These are phyloP conservation scores for Candida methanosorbosa DNA, from an alignment of 805 yeast species.

Conservation along the genomic window DNA sequence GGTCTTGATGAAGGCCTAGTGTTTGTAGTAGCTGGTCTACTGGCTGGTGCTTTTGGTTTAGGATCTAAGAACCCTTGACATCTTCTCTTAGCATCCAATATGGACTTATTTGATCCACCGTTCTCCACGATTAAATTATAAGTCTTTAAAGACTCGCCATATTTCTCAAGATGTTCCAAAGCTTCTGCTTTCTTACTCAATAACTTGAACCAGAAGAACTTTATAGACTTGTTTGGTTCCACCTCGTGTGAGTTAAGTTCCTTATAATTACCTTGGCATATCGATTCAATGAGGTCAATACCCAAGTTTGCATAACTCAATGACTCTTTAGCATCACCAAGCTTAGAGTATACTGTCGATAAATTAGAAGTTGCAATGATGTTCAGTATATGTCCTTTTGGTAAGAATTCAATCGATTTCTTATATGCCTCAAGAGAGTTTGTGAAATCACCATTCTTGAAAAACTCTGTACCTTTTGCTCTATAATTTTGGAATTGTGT, in stretches of 20 bases:
- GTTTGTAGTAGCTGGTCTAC: conserved; percentile 7
- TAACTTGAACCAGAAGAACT: conserved; percentile 69
- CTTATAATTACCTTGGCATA: conserved; percentile 12
- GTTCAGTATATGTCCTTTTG: conserved; percentile 53
- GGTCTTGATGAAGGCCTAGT: conserved; percentile 6
- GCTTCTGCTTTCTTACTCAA: conserved; percentile 72
- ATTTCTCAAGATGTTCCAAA: conserved; percentile 70
- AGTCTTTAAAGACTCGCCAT: conserved; percentile 47
- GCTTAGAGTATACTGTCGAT: conserved; percentile 54
- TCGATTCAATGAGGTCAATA: conserved; percentile 25
- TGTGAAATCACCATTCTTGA: conserved; percentile 76
- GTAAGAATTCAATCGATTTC: conserved; percentile 40
- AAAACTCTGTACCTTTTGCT: conserved; percentile 51
- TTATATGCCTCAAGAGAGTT: conserved; percentile 55
- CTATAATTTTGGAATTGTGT: conserved; percentile 38
- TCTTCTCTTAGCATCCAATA: conserved; percentile 77
- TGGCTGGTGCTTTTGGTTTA: conserved; percentile 23
- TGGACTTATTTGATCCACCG: conserved; percentile 55
- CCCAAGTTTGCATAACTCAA: conserved; percentile 39
- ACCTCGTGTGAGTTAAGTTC: conserved; percentile 25
- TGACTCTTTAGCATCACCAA: conserved; percentile 60
- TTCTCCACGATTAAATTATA: conserved; percentile 58
- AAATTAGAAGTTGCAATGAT: conserved; percentile 71
- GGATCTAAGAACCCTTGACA: conserved; percentile 63
- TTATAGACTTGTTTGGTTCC: conserved; percentile 46